A percentile compares a stretch with the other conserved stretches of the same genome.
Conservation (phyloP, 225 moss, liverwort and hornwort species). For the Pleurozium schreberi region DNA sequence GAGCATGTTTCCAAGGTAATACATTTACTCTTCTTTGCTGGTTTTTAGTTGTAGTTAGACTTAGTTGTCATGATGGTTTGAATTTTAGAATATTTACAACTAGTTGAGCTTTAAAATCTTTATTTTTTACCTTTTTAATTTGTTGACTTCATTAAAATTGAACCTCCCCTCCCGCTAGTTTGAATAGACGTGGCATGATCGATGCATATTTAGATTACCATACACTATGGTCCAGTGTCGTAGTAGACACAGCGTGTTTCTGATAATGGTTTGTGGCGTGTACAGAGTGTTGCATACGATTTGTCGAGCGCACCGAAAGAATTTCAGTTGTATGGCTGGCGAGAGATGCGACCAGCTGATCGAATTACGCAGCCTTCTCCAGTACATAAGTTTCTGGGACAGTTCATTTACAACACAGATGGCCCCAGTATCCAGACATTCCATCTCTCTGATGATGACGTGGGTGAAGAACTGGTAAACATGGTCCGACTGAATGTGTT, state of each 20-base stretch:
- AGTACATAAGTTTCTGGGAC: conserved; percentile 48
- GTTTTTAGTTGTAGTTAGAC: neutral
- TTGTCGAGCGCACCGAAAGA: conserved; percentile 84
- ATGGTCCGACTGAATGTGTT: conserved; percentile 70
- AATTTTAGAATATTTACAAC: neutral
- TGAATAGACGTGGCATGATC: neutral
- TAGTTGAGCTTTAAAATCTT: neutral
- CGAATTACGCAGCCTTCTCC: conserved; percentile 27
- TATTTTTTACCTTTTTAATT: neutral
- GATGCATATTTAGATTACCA: neutral
- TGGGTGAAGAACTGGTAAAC: conserved; percentile 50
- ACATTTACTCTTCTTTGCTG: neutral
- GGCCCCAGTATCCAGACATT: conserved; percentile 76
- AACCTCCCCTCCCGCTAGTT: neutral
- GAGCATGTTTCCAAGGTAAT: conserved; percentile 91
- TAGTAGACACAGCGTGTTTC: neutral
- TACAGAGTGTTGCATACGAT: conserved; percentile 69
- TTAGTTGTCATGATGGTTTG: neutral
- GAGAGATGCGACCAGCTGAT: conserved; percentile 58
- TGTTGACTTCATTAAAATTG: neutral
- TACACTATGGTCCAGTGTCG: neutral
- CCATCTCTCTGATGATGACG: conserved; percentile 42
- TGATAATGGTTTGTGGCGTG: neutral
- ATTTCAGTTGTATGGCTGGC: conserved; percentile 86
- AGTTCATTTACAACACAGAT: conserved; percentile 56